These are phyloP conservation scores for Fusarium piperis DNA, from an alignment of 2,329 filamentous ascomycete species.

Conservation along the genomic window DNA sequence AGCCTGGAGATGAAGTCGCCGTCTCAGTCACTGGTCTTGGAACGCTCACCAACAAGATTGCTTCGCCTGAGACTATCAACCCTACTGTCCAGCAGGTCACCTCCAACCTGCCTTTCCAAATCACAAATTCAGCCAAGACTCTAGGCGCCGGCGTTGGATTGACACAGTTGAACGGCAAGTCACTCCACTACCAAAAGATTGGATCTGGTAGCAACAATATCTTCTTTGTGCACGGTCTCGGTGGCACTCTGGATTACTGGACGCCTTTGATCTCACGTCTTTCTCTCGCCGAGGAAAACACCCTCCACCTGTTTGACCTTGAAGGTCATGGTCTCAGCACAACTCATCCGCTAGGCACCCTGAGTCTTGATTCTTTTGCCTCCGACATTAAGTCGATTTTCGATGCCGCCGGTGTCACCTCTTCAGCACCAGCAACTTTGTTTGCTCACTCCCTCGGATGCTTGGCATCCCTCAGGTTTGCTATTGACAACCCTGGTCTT, in stretches of 20 bases:
- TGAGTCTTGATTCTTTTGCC: conserved; percentile 56
- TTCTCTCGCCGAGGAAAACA: conserved; percentile 5
- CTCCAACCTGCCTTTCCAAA: conserved; percentile 3
- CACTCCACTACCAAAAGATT: conserved; percentile 49
- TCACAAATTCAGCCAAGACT: conserved; percentile 30
- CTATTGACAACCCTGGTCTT: conserved; percentile 49
- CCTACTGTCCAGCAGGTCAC: neutral
- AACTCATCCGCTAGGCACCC: conserved; percentile 54
- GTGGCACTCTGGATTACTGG: conserved; percentile 57
- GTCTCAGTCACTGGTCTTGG: conserved; percentile 43
- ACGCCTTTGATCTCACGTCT: conserved; percentile 54
- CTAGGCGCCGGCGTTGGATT: conserved; percentile 40
- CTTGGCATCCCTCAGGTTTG: conserved; percentile 57
- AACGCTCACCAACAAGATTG: conserved; percentile 27
- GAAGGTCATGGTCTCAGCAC: conserved; percentile 66
- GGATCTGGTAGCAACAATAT: conserved; percentile 44
- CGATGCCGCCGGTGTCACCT: conserved; percentile 43
- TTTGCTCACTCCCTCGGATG: conserved; percentile 64
- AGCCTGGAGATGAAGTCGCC: conserved; percentile 53
- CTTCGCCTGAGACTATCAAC: neutral
- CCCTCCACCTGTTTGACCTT: conserved; percentile 59
- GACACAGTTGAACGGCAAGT: conserved; percentile 52
- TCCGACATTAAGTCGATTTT: conserved; percentile 54
- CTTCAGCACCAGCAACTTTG: conserved; percentile 48
- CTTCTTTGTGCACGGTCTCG: conserved; percentile 66